Conservation (phyloP, 2,329 filamentous ascomycete species). For the Cladophialophora psammophila region DNA sequence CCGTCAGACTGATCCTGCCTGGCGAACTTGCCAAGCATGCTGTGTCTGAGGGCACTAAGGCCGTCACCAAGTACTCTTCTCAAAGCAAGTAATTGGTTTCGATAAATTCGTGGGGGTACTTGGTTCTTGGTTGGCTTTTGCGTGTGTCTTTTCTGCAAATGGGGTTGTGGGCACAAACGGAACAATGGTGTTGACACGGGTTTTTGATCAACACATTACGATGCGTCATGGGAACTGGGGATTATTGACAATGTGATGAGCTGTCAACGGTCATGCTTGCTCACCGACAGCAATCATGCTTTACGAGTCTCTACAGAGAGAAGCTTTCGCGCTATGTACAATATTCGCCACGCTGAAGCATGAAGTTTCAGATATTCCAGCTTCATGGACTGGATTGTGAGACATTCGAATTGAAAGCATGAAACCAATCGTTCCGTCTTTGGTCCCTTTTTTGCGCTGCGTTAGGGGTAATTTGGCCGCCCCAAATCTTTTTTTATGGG, state of each 20-base stretch:
- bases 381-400: conserved; percentile 30
- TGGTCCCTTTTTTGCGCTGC: not conserved
- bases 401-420: conserved; percentile 40
- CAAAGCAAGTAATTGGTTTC: conserved; percentile 85
- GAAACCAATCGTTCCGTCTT: conserved; percentile 33
- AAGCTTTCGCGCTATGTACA: conserved; percentile 37
- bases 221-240: conserved; percentile 39
- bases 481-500: too few relatives aligned
- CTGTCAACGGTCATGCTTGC: conserved; percentile 29
- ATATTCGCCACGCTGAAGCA: conserved; percentile 35
- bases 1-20: conserved; percentile 95
- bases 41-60: conserved; percentile 99
- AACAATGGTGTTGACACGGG: conserved; percentile 52
- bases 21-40: conserved; percentile 99
- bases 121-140: conserved; percentile 48
- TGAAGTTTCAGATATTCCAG: conserved; percentile 32
- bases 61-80: conserved; percentile 99
- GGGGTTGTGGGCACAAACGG: conserved; percentile 45
- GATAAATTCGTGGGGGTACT: conserved; percentile 50
- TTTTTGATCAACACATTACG: conserved; percentile 44
- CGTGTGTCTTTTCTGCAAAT: conserved; percentile 50
- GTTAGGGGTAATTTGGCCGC: not conserved
- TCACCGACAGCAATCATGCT: conserved; percentile 35
- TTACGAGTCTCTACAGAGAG: conserved; percentile 32
- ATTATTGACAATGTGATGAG: conserved; percentile 31